phyloP scores from a whole-genome alignment of 352 stramenopile species.

The Phytophthora niederhauseri region DNA sequence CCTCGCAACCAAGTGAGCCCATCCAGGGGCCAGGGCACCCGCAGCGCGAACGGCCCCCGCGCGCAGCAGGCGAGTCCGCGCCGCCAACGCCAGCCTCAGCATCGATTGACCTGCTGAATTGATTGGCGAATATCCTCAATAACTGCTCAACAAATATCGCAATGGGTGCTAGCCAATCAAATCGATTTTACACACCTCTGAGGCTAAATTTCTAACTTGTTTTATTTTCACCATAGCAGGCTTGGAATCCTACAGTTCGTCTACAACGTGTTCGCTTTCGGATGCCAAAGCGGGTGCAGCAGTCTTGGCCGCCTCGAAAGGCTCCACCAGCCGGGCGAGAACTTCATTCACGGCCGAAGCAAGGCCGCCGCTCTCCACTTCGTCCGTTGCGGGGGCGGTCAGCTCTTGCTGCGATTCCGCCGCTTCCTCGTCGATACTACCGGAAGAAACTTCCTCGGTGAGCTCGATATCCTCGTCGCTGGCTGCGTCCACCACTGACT shows the following conservation, averaged over 20 bases:
- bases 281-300: neutral
- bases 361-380: neutral
- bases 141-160: too few relatives aligned
- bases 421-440: neutral
- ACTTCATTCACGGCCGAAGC: neutral
- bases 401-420: neutral
- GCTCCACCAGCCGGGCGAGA: conserved; percentile 1
- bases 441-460: neutral
- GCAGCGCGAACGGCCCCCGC: too few relatives aligned
- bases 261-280: neutral
- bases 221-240: neutral
- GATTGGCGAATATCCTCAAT: too few relatives aligned
- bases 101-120: too few relatives aligned
- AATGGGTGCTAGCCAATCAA: too few relatives aligned
- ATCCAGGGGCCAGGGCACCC: too few relatives aligned
- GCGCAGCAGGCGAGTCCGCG: too few relatives aligned
- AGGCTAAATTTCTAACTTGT: conserved; percentile 1
- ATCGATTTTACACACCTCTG: neutral
- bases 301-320: neutral
- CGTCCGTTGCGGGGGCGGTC: neutral
- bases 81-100: too few relatives aligned
- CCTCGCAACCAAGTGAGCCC: too few relatives aligned
- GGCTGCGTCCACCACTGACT: neutral
- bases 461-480: too few relatives aligned
- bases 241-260: neutral